Base-by-base conservation (phyloP, 2,329 filamentous ascomycete genomes). In the Eutypella sp. region DNA sequence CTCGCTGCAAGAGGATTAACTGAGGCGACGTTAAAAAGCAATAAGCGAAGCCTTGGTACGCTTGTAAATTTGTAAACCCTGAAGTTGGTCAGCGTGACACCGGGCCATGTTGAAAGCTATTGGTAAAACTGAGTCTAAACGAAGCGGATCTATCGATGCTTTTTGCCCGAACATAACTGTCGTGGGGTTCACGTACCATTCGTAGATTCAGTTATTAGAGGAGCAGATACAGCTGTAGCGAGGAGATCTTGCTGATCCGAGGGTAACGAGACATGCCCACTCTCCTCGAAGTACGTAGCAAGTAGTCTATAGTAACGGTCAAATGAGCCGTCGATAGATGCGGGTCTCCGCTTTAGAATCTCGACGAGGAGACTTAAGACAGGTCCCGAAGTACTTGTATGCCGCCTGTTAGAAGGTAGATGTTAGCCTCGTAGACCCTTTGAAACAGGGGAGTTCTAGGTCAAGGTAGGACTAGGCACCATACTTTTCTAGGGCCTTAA, bases 281-380 rank as follows among this genome's bases (percentile, higher is more conserved):
- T 50, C 22, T 49, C 47, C 43, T 61, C 61, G 47, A 62, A 72
- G 19, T 70, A 57, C 39, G 49, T 58, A 11, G 67, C 66, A 9
- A 77, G 52, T 8, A 68, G 57, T 9, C 51, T 58, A 50, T 73
- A 78, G 47, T 74, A 76, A 44, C 51, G 52, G 16, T 53, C 48
- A 23, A 66, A 46, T 2, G 61, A 40, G 24, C 48, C 53, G 24
- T 49, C 54, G 11, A 69, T 48, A 11, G 63, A 60, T 16, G 53
- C 38, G 11, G 66, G 64, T 39, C 58, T 45, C 22, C 44, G 45
- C 31, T 48, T 55, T 31, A 64, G 47, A 13, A 69, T 63, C 22
- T 61, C 61, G 20, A 64, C 53, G 22, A 70, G 49, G 18, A 71
- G 59, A n/a, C 57, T 51, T 1, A 76, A 52, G 20, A 74, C 53